Conservation (phyloP, 2,329 filamentous ascomycete species). For the Aspergillus pseudonomiae region DNA sequence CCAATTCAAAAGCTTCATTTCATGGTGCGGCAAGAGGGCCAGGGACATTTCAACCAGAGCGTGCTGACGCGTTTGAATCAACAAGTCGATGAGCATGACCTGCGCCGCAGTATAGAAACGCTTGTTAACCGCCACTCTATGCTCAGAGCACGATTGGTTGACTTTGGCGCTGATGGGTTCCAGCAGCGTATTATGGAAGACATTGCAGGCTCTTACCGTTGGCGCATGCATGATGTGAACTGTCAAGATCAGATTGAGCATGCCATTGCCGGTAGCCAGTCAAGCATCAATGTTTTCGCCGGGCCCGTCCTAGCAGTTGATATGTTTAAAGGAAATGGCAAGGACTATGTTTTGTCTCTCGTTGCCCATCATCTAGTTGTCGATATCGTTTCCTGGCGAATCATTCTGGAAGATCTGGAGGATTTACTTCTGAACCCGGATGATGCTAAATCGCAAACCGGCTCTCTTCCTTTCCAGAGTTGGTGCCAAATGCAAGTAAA, state of each 20-base stretch:
- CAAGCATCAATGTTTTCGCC: constrained; percentile 37
- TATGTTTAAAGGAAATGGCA: constrained; percentile 41
- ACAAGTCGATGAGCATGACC: constrained; percentile 24
- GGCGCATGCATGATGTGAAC: constrained; percentile 24
- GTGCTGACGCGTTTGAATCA: constrained; percentile 37
- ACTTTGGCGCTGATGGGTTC: constrained; percentile 21
- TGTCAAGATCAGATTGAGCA: constrained; percentile 26
- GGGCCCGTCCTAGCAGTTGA: constrained; percentile 48
- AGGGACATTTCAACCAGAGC: constrained; percentile 45
- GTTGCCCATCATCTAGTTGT: constrained; percentile 44
- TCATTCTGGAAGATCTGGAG: constrained; percentile 44
- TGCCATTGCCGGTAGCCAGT: constrained; percentile 34
- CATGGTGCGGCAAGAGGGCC: constrained; percentile 33
- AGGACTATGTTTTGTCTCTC: constrained; percentile 35
- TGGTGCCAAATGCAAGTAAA: constrained; percentile 40
- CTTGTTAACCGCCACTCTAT: constrained; percentile 41
- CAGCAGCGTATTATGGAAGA: constrained; percentile 36
- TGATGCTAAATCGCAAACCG: constrained; percentile 21
- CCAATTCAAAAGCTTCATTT: constrained; percentile 45
- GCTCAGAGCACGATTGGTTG: constrained; percentile 38
- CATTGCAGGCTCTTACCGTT: constrained; percentile 33
- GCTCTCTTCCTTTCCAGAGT: constrained; percentile 40
- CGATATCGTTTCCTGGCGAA: constrained; percentile 46
- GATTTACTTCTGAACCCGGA: constrained; percentile 37
- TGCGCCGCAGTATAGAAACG: constrained; percentile 34